A percentile compares a stretch with the other conserved stretches of the same genome.
These are phyloP conservation scores for Rhodotorula graminis DNA, from an alignment of 768 basidiomycete species.

Conservation along the genomic window DNA sequence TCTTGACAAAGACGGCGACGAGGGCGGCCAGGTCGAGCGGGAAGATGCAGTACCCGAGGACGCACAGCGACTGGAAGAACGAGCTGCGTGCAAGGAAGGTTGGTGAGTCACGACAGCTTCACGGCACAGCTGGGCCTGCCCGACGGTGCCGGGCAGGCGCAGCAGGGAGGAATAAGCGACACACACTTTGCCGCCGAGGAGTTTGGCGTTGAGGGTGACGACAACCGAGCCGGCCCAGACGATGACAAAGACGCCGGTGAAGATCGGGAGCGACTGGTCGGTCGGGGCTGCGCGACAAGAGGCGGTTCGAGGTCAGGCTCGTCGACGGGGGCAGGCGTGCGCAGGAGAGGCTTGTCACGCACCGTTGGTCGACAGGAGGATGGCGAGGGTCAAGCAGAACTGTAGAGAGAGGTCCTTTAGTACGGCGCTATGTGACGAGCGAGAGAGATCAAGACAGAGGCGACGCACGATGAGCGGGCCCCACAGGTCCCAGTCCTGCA, in stretches of 20 bases:
- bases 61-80: conserved; percentile 94
- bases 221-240: conserved; percentile 83
- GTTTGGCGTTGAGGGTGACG: conserved; percentile 91
- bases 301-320: background rate
- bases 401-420: conserved; percentile 37
- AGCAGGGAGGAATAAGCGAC: conserved; percentile 15
- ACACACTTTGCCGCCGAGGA: conserved; percentile 52
- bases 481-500: conserved; percentile 97
- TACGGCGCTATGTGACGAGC: conserved; percentile 40
- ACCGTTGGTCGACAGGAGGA: conserved; percentile 81
- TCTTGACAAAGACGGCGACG: conserved; percentile 73
- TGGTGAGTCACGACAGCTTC: conserved; percentile 53
- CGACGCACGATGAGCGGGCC: conserved; percentile 64
- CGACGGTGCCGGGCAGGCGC: background rate
- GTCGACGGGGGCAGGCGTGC: background rate
- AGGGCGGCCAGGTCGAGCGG: conserved; percentile 87
- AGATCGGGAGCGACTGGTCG: conserved; percentile 76
- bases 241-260: conserved; percentile 80
- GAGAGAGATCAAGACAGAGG: conserved; percentile 32
- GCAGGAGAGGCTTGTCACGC: conserved; percentile 32
- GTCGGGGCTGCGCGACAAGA: conserved; percentile 63
- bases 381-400: conserved; percentile 69
- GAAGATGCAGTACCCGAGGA: conserved; percentile 89
- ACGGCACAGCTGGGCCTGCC: background rate
- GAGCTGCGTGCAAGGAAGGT: background rate